Percentiles rank a stretch among this genome's conserved stretches.
Evolutionary conservation across 805 yeast genomes (phyloP).

Genomic region (Monosporozyma yasuniensis): DNA sequence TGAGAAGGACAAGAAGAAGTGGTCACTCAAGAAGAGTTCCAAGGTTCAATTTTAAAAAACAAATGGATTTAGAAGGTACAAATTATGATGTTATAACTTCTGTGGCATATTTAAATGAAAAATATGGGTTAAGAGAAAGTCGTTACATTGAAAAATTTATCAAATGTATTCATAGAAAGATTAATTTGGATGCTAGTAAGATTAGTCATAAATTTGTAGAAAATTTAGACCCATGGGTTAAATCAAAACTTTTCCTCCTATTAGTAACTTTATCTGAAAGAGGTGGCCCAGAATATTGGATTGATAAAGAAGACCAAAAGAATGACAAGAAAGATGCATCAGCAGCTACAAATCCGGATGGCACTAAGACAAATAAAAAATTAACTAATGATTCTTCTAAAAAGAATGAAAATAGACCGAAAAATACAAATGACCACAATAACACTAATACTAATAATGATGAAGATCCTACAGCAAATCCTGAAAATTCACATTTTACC

Average conservation of each 20-base stretch:
- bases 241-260: slow-evolving; percentile 24
- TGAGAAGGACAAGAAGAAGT: slow-evolving; percentile 6
- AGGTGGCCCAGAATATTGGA: slow-evolving; percentile 32
- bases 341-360: neutral
- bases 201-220: slow-evolving; percentile 19
- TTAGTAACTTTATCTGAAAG: slow-evolving; percentile 26
- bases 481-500: neutral
- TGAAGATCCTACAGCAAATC: neutral
- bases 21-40: slow-evolving; percentile 9
- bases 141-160: slow-evolving; percentile 25
- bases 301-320: slow-evolving; percentile 19
- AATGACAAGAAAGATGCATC: slow-evolving; percentile 1
- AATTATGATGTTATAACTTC: slow-evolving; percentile 27
- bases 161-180: slow-evolving; percentile 26
- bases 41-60: slow-evolving; percentile 16
- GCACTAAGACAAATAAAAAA: neutral
- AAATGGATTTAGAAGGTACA: slow-evolving; percentile 21
- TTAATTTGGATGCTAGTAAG: slow-evolving; percentile 22
- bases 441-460: neutral
- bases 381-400: neutral
- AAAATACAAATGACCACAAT: neutral
- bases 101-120: slow-evolving; percentile 24
- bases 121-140: slow-evolving; percentile 26
- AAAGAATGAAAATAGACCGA: neutral
- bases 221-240: slow-evolving; percentile 23